Evolutionary conservation across 345 rosid species (phyloP).

Genomic region (Diplotaxis tenuifolia): DNA sequence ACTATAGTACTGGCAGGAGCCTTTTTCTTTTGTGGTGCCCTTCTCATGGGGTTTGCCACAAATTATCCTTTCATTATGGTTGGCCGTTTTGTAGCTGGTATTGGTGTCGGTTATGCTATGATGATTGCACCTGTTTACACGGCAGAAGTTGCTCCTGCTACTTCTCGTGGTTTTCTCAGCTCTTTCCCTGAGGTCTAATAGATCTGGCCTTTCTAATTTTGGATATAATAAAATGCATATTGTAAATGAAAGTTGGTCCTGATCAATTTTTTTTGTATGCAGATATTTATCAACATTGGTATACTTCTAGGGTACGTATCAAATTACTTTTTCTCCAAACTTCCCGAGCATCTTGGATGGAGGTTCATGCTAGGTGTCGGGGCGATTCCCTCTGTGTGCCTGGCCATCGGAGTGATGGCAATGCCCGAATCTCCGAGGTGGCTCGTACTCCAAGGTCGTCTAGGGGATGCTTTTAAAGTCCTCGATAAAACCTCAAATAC

Average conservation of each 20-base stretch:
- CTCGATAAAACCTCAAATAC: conserved; percentile 47
- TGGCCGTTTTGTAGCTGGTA: conserved; percentile 62
- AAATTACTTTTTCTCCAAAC: conserved; percentile 55
- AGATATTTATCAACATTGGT: conserved; percentile 61
- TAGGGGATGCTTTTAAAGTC: conserved; percentile 53
- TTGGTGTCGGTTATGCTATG: conserved; percentile 66
- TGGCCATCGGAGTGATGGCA: conserved; percentile 51
- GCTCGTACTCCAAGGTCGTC: conserved; percentile 50
- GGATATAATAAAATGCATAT: neutral
- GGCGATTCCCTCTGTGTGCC: conserved; percentile 46
- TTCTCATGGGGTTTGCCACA: conserved; percentile 75
- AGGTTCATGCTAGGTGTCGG: conserved; percentile 70
- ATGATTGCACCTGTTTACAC: no score
- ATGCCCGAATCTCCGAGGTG: no score
- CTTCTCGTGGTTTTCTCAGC: conserved; percentile 56
- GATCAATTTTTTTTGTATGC: neutral
- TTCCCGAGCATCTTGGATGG: conserved; percentile 51
- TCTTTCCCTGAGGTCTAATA: conserved; percentile 57
- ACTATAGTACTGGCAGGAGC: conserved; percentile 61
- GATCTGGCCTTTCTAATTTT: neutral
- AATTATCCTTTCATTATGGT: conserved; percentile 50
- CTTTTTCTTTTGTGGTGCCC: no score
- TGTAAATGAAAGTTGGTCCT: neutral
- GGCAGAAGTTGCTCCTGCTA: conserved; percentile 60
- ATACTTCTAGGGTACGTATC: conserved; percentile 60